Conservation (phyloP, 768 basidiomycete genomes). For the Boletus vermiculosoides region DNA sequence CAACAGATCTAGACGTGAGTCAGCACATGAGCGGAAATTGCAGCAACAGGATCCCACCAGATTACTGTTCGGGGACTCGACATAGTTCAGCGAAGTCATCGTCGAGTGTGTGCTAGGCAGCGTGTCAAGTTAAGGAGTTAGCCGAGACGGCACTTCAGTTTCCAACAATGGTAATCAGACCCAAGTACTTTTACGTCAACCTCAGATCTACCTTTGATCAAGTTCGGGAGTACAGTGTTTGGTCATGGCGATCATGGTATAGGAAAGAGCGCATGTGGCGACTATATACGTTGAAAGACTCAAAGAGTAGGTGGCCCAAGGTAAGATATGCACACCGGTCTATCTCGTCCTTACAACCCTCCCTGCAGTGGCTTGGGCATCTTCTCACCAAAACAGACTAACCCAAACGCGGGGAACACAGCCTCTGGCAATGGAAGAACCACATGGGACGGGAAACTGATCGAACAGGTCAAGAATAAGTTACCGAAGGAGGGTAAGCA, state of each 20-base stretch:
- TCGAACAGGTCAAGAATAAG: neutral
- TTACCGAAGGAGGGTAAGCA: neutral
- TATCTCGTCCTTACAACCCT: neutral
- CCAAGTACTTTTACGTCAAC: conserved; percentile 20
- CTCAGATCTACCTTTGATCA: neutral
- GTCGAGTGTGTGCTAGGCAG: conserved; percentile 3
- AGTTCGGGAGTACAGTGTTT: neutral
- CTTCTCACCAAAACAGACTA: neutral
- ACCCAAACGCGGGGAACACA: neutral
- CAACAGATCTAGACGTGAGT: conserved; percentile 60
- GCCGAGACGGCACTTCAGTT: neutral
- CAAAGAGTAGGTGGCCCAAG: neutral
- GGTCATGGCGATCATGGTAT: neutral
- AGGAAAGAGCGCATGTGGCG: neutral
- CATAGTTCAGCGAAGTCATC: conserved; percentile 46
- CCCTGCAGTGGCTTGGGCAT: neutral
- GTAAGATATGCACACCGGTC: neutral
- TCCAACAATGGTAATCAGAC: conserved; percentile 18
- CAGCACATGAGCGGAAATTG: neutral
- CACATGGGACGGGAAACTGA: neutral
- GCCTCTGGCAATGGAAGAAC: neutral
- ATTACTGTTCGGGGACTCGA: conserved; percentile 62
- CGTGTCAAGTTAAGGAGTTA: conserved; percentile 7
- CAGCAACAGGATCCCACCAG: conserved; percentile 44
- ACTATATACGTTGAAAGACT: neutral